Conservation (phyloP, 305 asterid species). For the Fraxinus nigra region DNA sequence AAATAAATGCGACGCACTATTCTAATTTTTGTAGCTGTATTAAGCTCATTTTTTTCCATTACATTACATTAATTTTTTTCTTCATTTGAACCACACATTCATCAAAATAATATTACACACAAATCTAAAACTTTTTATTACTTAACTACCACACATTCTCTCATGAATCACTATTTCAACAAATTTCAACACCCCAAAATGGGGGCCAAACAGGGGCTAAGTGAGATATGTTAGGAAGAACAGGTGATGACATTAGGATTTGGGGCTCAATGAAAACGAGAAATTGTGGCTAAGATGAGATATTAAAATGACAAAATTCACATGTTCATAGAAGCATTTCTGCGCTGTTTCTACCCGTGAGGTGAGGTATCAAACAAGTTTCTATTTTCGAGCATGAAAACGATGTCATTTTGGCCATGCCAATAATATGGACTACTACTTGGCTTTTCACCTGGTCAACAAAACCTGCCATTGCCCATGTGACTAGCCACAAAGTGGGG, state of each 20-base stretch:
- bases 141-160: too few species aligned
- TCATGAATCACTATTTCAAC: too few species aligned
- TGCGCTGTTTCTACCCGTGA: slow-evolving; percentile 3
- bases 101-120: too few species aligned
- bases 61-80: too few species aligned
- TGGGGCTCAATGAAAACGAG: neutral
- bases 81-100: too few species aligned
- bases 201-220: too few species aligned
- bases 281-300: neutral
- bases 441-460: neutral
- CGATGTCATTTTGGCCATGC: neutral
- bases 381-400: slow-evolving; percentile 1
- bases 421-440: neutral
- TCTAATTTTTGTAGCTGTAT: neutral
- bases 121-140: too few species aligned
- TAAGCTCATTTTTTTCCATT: too few species aligned
- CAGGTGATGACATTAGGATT: neutral
- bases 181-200: too few species aligned
- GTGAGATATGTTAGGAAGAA: neutral
- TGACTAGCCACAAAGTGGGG: neutral
- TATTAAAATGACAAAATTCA: neutral
- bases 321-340: neutral
- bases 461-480: neutral
- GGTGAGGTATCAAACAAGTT: neutral
- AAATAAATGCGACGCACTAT: neutral